phyloP scores from a whole-genome alignment of 1,139 yeast genomes.

The Lodderomyces jiufengensis region DNA sequence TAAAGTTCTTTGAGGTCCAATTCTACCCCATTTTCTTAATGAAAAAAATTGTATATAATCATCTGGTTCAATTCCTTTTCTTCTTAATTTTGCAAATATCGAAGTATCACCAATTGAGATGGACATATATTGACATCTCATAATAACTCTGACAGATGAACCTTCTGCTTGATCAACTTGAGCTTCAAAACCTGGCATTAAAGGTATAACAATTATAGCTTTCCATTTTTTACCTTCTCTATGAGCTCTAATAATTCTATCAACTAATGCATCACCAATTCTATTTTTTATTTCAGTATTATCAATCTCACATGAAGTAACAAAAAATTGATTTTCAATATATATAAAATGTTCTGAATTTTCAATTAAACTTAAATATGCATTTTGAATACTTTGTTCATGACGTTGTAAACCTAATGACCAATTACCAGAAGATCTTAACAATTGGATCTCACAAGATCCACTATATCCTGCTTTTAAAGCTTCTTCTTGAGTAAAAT shows the following conservation, averaged over 20 bases:
- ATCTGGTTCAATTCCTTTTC: conserved; percentile 81
- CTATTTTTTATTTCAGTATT: conserved; percentile 83
- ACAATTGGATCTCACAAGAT: conserved; percentile 85
- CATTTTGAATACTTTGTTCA: conserved; percentile 90
- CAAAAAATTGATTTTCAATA: conserved; percentile 91
- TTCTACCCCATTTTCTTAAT: conserved; percentile 90
- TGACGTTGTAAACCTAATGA: conserved; percentile 81
- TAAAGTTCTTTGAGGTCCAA: conserved; percentile 70
- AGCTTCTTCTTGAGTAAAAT: conserved; percentile 71
- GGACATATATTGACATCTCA: conserved; percentile 95
- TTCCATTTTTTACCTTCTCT: conserved; percentile 78
- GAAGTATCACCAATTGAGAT: conserved; percentile 91
- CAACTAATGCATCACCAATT: conserved; percentile 95
- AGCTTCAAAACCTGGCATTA: conserved; percentile 97
- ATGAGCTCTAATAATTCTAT: conserved; percentile 85
- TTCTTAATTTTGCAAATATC: conserved; percentile 75
- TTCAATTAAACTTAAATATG: conserved; percentile 86
- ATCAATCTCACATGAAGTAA: conserved; percentile 83
- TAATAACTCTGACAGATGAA: conserved; percentile 86
- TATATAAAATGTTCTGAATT: conserved; percentile 90
- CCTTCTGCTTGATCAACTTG: conserved; percentile 94
- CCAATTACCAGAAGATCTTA: conserved; percentile 92
- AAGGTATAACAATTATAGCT: conserved; percentile 85
- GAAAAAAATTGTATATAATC: conserved; percentile 92
- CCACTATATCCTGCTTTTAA: conserved; percentile 65